Percentiles rank a stretch among this genome's conserved stretches.
phyloP scores from a whole-genome alignment of 2,329 filamentous ascomycete species.

The Fonsecaea nubica region DNA sequence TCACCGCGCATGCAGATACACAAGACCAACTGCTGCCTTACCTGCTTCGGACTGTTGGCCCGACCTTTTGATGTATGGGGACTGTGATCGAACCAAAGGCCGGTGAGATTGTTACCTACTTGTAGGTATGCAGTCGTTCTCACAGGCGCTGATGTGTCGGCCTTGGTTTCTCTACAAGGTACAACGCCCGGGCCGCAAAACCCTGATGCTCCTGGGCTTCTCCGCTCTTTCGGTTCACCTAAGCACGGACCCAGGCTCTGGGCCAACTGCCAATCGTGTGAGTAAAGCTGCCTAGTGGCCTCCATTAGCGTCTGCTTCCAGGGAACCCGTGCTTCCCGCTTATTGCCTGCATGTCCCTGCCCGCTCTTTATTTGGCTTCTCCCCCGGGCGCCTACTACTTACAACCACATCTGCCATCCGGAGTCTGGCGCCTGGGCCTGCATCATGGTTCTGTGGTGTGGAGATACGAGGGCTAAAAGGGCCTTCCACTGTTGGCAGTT shows the following conservation, averaged over 20 bases:
- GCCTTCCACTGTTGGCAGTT: not conserved
- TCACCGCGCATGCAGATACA: not conserved
- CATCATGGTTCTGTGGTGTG: not conserved
- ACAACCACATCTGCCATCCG: constrained; percentile 1
- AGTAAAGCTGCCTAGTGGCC: not conserved
- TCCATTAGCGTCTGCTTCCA: constrained; percentile 3
- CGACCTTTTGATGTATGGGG: not conserved
- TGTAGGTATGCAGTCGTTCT: not conserved
- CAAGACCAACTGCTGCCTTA: not conserved
- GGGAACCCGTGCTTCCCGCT: constrained; percentile 1
- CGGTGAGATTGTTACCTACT: not conserved
- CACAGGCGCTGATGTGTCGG: not conserved
- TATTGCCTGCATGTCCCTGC: constrained; percentile 5
- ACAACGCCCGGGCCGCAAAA: not conserved
- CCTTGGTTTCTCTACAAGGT: not conserved
- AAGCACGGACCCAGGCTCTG: not conserved
- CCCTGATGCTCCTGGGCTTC: not conserved
- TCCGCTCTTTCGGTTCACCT: not conserved
- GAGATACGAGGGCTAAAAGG: not conserved
- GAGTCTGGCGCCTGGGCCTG: constrained; percentile 1
- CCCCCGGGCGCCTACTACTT: not conserved
- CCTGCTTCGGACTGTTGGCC: not conserved
- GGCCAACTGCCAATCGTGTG: not conserved
- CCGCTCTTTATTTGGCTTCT: constrained; percentile 10
- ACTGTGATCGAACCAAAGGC: not conserved